A percentile compares a stretch with the other conserved stretches of the same genome.
Evolutionary conservation across 2,329 filamentous ascomycete species (phyloP).

Genomic region (Trichoderma endophyticum): DNA sequence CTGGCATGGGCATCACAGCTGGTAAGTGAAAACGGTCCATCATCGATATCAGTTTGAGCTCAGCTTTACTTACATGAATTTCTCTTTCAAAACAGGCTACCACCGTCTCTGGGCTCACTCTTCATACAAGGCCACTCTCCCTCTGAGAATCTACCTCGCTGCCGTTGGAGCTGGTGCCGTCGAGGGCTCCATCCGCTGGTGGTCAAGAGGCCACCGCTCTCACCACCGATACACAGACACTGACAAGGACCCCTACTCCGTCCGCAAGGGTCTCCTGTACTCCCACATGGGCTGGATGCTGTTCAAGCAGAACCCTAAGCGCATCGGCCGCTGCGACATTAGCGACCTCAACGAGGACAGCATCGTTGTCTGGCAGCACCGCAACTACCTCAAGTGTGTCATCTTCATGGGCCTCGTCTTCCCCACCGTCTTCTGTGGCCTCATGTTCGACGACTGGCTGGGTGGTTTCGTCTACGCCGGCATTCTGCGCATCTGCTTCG

Average conservation of each 20-base stretch:
- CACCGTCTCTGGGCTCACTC: slow-evolving; percentile 83
- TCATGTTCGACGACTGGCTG: slow-evolving; percentile 76
- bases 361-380: slow-evolving; percentile 84
- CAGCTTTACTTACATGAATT: neutral
- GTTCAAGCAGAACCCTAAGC: slow-evolving; percentile 89
- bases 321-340: slow-evolving; percentile 83
- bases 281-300: slow-evolving; percentile 83
- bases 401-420: slow-evolving; percentile 73
- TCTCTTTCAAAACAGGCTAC: slow-evolving; percentile 28
- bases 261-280: slow-evolving; percentile 83
- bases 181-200: slow-evolving; percentile 84
- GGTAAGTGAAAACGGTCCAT: slow-evolving; percentile 45
- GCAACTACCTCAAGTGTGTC: slow-evolving; percentile 78
- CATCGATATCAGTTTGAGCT: neutral
- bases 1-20: slow-evolving; percentile 75
- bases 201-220: slow-evolving; percentile 80
- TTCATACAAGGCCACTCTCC: slow-evolving; percentile 73
- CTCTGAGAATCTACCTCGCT: slow-evolving; percentile 78
- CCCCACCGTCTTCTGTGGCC: slow-evolving; percentile 70
- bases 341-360: slow-evolving; percentile 83
- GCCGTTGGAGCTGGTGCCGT: slow-evolving; percentile 79
- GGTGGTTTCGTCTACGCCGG: slow-evolving; percentile 83
- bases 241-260: slow-evolving; percentile 87
- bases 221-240: slow-evolving; percentile 92
- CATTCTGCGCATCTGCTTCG: slow-evolving; percentile 83